Conservation (phyloP, 805 yeast species). For the Isabelozyma gotoi region DNA sequence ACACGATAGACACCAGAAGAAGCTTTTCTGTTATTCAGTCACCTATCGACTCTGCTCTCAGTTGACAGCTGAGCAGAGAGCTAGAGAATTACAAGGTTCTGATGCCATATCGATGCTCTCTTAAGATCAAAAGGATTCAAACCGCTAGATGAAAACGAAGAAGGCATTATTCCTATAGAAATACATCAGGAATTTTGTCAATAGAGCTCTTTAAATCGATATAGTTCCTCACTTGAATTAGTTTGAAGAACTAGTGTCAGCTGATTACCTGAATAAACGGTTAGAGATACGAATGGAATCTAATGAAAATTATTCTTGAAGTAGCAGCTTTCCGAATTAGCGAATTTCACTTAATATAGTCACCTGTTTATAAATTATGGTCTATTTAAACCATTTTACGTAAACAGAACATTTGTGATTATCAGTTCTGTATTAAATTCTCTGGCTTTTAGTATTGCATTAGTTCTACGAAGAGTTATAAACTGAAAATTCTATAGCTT, state of each 20-base stretch:
- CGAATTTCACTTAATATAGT: too few species aligned
- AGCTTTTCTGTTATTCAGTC: conserved; percentile 10
- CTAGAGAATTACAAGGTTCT: conserved; percentile 21
- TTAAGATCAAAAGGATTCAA: conserved; percentile 22
- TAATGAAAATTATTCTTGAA: too few species aligned
- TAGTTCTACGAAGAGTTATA: too few species aligned
- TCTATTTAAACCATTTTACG: too few species aligned
- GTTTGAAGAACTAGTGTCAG: not conserved
- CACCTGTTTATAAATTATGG: too few species aligned
- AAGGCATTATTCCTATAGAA: conserved; percentile 19
- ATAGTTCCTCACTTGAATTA: not conserved
- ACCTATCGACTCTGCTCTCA: conserved; percentile 14
- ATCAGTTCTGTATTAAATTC: too few species aligned
- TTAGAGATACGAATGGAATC: too few species aligned
- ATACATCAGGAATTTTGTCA: conserved; percentile 20
- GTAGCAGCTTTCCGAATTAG: too few species aligned
- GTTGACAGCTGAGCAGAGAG: conserved; percentile 10
- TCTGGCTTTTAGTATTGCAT: too few species aligned
- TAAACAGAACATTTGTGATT: too few species aligned
- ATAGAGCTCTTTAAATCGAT: conserved; percentile 10
- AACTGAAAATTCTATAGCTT: too few species aligned
- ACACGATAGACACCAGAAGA: conserved; percentile 13
- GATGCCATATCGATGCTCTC: conserved; percentile 15
- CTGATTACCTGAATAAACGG: too few species aligned
- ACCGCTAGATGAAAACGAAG: conserved; percentile 18